Evolutionary conservation across 2,329 filamentous ascomycete species (phyloP), one percentile per base, ranked within the genome.

Genomic region (Aureobasidium musti): DNA sequence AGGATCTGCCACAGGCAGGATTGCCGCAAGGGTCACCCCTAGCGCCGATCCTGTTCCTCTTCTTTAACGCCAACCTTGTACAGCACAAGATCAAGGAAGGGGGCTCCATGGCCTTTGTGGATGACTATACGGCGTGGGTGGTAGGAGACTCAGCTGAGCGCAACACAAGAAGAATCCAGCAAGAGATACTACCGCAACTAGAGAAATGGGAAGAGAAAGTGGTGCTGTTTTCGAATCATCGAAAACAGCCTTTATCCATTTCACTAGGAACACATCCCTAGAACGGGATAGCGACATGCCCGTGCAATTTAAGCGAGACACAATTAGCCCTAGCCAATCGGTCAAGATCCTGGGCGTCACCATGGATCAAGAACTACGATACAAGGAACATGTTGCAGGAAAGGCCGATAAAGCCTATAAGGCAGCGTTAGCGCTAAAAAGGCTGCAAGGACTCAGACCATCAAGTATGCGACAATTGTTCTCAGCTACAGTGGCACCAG

Each of bases 161-260:
- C n/a, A n/a, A n/a, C n/a, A n/a, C n/a, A n/a, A n/a, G n/a, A n/a
- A n/a, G n/a, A n/a, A n/a, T n/a, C n/a, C n/a, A n/a, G n/a, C n/a
- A n/a, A n/a, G n/a, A n/a, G n/a, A n/a, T n/a, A n/a, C n/a, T n/a
- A n/a, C n/a, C n/a, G n/a, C n/a, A n/a, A n/a, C n/a, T n/a, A n/a
- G n/a, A n/a, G n/a, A n/a, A n/a, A n/a, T n/a, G n/a, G n/a, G n/a
- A 26, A 37, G 26, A 30, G n/a, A 43, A n/a, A 76, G 74, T 67
- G 71, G 76, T 52, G 73, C 73, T 19, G 71, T 67, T 14, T 78
- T 77, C 68, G 69, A 76, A 63, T 71, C 71, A 14, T 70, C 73
- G 14, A 77, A 77, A 71, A 78, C 72, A 65, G 69, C 69, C 14
- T 72, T 76, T 37, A 75, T 77, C 70, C 70, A 77, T 69, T 75